These are phyloP conservation scores for Simplicillium sp. DNA, from an alignment of 2,329 filamentous ascomycete genomes.

Conservation along the genomic window DNA sequence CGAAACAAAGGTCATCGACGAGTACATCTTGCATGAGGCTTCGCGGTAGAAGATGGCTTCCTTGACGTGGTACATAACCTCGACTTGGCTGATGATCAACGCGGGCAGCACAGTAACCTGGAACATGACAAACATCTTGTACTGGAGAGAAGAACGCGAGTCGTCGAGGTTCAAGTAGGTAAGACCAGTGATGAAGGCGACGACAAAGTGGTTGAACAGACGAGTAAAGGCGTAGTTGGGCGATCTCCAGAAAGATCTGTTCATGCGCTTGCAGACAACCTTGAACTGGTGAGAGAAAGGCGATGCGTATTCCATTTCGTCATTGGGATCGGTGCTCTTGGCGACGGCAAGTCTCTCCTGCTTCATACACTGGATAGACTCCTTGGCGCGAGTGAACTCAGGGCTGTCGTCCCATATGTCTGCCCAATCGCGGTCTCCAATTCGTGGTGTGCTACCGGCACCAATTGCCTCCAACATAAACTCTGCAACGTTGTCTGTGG, in stretches of 20 bases:
- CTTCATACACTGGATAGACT: conserved; percentile 59
- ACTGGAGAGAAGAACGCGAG: conserved; percentile 68
- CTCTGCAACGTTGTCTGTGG: conserved; percentile 54
- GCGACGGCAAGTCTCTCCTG: conserved; percentile 37
- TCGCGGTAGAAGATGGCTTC: conserved; percentile 81
- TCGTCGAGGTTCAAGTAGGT: conserved; percentile 71
- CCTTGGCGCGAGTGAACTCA: conserved; percentile 58
- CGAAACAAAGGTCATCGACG: conserved; percentile 65
- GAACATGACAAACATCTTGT: conserved; percentile 85
- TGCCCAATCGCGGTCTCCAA: conserved; percentile 69
- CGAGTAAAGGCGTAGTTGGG: conserved; percentile 86
- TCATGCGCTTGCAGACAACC: conserved; percentile 62
- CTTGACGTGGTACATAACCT: conserved; percentile 69
- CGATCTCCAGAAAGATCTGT: conserved; percentile 73
- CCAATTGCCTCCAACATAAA: conserved; percentile 84
- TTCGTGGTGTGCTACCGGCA: conserved; percentile 60
- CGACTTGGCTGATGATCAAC: conserved; percentile 73
- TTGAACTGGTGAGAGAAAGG: conserved; percentile 71
- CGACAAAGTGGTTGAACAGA: conserved; percentile 73
- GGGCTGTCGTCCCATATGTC: conserved; percentile 69
- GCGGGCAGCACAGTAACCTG: conserved; percentile 78
- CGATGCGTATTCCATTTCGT: conserved; percentile 73
- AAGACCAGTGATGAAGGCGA: conserved; percentile 70
- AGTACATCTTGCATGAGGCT: conserved; percentile 78
- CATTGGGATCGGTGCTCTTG: conserved; percentile 33